Base-by-base conservation (phyloP, 306 rosid species). In the Acmispon strigosus region DNA sequence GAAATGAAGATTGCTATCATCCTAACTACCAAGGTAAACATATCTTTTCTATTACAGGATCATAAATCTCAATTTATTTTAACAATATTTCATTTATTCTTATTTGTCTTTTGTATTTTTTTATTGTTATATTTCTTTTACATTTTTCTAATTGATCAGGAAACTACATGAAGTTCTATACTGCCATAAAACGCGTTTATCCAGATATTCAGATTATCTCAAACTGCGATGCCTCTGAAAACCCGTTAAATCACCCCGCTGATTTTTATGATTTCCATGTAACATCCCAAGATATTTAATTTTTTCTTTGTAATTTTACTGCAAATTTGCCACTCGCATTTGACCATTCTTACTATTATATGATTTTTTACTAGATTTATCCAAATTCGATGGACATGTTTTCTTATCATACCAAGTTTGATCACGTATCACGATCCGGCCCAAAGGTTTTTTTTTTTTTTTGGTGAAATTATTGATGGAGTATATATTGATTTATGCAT, bases 221-320 rank as follows among this genome's bases (percentile, higher is more conserved):
- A 39, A 92, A 92, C 72, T 92, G 98, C 8, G 96, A 92, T 52
- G 96, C 79, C 43, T 87, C 96, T 64, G 47, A 75, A 43, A 29
- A 4, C 27, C 75, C 43, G 11, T 76, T 92, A 79, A 76, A 84
- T 59, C 96, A 89, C 68, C 90, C 96, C 0, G 92, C 92, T 36
- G 94, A 92, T 65, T 36, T 86, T 37, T 92, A 86, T 69, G 96
- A 92, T 78, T 92, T 49, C 29, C 96, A 92, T 76, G 97, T 92
- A 87, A 82, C 6, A 12, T 29, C 2, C 10, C 37, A 32, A 32
- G 7, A 32, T 32, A 32, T 9, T 13, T 5, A 1, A 13, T 32
- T 47, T 4, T 45, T 6, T 4, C 34, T 34, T 29, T 27, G 22
- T 15, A n/a, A 15, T 7, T 22, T 12, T 2, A 27, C 0, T 36